A percentile compares a stretch with the other conserved stretches of the same genome.
phyloP scores from a whole-genome alignment of 2,329 filamentous ascomycete genomes.

The Ceratocystis papillata region DNA sequence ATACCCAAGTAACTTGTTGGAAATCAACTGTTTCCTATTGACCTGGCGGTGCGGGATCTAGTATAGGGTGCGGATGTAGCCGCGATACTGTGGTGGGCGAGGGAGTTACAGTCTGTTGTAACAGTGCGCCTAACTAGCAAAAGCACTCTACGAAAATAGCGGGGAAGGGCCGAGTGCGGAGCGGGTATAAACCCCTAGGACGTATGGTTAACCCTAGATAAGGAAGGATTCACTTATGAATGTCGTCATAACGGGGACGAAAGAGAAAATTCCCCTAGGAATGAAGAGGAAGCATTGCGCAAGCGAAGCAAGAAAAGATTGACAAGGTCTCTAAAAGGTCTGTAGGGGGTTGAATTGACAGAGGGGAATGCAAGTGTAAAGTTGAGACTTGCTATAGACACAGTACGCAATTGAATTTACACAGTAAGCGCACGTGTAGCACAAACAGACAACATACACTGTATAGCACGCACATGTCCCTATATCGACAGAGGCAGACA shows the following conservation, averaged over 20 bases:
- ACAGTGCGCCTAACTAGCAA: background rate
- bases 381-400: too few relatives aligned
- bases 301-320: background rate
- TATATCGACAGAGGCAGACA: too few relatives aligned
- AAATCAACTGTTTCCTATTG: background rate
- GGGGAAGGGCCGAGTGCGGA: slow-evolving; percentile 4
- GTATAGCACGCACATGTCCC: too few relatives aligned
- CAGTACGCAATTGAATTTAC: too few relatives aligned
- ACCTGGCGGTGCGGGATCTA: background rate
- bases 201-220: background rate
- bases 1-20: background rate
- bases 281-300: background rate
- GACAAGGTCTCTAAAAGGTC: too few relatives aligned
- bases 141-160: background rate
- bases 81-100: background rate
- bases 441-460: too few relatives aligned
- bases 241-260: background rate
- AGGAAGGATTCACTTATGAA: background rate
- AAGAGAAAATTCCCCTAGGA: slow-evolving; percentile 3
- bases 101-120: background rate
- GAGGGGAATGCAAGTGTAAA: too few relatives aligned
- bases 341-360: too few relatives aligned
- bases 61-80: background rate
- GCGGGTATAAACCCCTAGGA: background rate
- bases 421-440: too few relatives aligned